Base-by-base conservation (phyloP, 768 basidiomycete genomes). In the Naganishia onofrii region DNA sequence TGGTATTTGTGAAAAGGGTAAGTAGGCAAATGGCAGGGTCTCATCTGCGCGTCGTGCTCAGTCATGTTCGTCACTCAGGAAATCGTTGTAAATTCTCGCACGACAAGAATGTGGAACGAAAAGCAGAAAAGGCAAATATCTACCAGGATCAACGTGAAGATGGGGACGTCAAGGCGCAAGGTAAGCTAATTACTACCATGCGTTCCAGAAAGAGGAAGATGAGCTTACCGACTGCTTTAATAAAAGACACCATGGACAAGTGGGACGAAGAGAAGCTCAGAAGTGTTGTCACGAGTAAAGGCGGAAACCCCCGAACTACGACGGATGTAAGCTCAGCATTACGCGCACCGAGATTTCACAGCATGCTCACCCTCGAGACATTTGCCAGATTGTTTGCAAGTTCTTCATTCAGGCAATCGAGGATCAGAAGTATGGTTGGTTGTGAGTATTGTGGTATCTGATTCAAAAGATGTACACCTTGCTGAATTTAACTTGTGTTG, bases 391-490 rank as follows among this genome's bases (percentile, higher is more conserved):
- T 77, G 95, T 99, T 4, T 99, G 96, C 88, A 98, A 95, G 82
- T 88, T 83, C 83, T 99, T 99, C 78, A 90, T 99, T 75, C 88
- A 95, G 77, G 95, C 96, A 55, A 95, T 99, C 78, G 96, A 99
- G 80, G 84, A 85, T 2, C 87, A 91, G 79, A 93, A 92, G 85
- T 91, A 79, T 70, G 84, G 82, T 46, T 82, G 81, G 81, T 83
- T 82, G 79, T 81, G 68, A 77, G 78, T 80, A 12, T 3, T 9
- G 23, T 65, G 38, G 31, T 23, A 15, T 21, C 55, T 38, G 12
- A 12, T 29, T 42, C n/a, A n/a, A n/a, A n/a, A n/a, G n/a, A 64
- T 9, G 44, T n/a, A 23, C 31, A 32, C 5, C 13, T 42, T 28
- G 38, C 15, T 54, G 13, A 38, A 48, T 9, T 7, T 64, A 44